These are phyloP conservation scores for Epichloe scottii DNA, from an alignment of 2,329 filamentous ascomycete species.

Conservation along the genomic window DNA sequence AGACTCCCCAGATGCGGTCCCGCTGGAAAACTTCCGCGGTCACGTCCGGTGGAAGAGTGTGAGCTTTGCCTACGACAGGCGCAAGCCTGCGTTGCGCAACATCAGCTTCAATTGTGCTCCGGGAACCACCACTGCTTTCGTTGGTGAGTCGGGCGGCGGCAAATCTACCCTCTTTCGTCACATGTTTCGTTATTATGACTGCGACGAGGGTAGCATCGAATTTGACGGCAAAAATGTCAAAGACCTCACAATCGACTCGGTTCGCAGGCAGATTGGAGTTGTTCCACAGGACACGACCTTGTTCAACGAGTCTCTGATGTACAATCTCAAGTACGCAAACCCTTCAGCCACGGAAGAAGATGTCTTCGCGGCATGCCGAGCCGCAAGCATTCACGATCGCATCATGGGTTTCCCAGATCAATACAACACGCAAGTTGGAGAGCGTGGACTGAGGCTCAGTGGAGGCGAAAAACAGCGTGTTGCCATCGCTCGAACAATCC, in stretches of 20 bases:
- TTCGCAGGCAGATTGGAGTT: conserved; percentile 82
- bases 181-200: conserved; percentile 94
- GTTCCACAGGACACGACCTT: conserved; percentile 93
- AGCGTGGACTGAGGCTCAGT: conserved; percentile 74
- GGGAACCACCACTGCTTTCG: conserved; percentile 88
- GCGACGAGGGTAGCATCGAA: conserved; percentile 64
- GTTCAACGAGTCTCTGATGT: conserved; percentile 92
- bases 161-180: conserved; percentile 95
- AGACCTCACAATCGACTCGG: conserved; percentile 83
- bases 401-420: conserved; percentile 80
- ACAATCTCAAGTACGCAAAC: conserved; percentile 85
- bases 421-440: conserved; percentile 83
- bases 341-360: conserved; percentile 69
- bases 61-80: conserved; percentile 77
- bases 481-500: conserved; percentile 82
- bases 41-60: conserved; percentile 82
- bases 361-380: conserved; percentile 67
- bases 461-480: conserved; percentile 91
- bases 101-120: conserved; percentile 76
- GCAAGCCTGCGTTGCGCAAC: conserved; percentile 72
- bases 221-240: conserved; percentile 77
- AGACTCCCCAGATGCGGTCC: conserved; percentile 54
- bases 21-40: conserved; percentile 58
- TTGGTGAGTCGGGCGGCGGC: conserved; percentile 91
- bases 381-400: conserved; percentile 85